Base-by-base conservation (phyloP, 371 early-diverging fungal species). In the Mortierella sp. region DNA sequence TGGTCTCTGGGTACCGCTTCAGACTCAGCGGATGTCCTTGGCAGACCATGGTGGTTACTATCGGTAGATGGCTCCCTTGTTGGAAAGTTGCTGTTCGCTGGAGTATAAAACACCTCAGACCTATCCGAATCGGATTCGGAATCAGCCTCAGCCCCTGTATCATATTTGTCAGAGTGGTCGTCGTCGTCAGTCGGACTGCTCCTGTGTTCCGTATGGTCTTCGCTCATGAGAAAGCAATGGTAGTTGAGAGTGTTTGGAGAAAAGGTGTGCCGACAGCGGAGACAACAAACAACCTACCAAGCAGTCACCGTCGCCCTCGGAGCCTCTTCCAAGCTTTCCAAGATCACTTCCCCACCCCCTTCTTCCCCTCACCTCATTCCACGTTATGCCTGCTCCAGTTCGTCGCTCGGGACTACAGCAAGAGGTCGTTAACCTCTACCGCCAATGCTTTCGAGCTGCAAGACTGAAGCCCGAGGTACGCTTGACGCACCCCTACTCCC, bases 331-430 rank as follows among this genome's bases (percentile, higher is more conserved):
- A 13, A n/a, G 6, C 7, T 18, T 34, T 10, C 34, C n/a, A n/a
- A n/a, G 34, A 4, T 34, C 34, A 34, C 10, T 34, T 50, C 57
- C 21, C 13, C 48, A 9, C 48, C 48, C n/a, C 30, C 42, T 27
- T 3, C 8, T 41, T 26, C 10, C 8, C 24, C 49, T 5, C 21
- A 10, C 26, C 14, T 39, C 14, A 14, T 10, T 21, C 57, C 47
- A 41, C 52, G 67, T 70, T 60, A 58, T 70, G 19, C 51, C 65
- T 2, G 64, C 66, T 38, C 66, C 82, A 34, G 76, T 83, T 24
- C 82, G 85, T 45, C 81, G 85, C 55, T 89, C 89, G 23, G 89
- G 89, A 43, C 61, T 89, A 55, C 89, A 89, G 64, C 84, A 80
- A 41, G 85, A 89, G 47, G 84, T 89, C 8, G 56, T 89, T 23